Percentiles rank a stretch among this genome's conserved stretches.
phyloP scores from a whole-genome alignment of 2,329 filamentous ascomycete species.

The Neofusicoccum parvum region DNA sequence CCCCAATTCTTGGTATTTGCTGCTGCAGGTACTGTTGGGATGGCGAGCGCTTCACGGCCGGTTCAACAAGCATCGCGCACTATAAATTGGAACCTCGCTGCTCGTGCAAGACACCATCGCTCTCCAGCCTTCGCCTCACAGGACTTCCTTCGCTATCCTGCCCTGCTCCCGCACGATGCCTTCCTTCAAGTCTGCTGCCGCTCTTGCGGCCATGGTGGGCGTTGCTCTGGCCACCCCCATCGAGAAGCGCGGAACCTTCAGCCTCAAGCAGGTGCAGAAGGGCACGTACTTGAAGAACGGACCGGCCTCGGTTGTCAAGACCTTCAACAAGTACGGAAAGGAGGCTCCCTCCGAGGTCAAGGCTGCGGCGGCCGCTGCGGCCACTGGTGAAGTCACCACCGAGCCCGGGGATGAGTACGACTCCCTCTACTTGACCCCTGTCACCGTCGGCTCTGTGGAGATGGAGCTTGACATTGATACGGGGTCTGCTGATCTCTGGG shows the following conservation, averaged over 20 bases:
- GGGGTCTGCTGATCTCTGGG: slow-evolving; percentile 69
- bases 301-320: slow-evolving; percentile 41
- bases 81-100: not conserved
- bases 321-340: slow-evolving; percentile 43
- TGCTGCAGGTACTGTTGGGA: no score
- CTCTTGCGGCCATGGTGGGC: slow-evolving; percentile 33
- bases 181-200: slow-evolving; percentile 34
- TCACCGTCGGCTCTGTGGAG: slow-evolving; percentile 64
- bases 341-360: slow-evolving; percentile 33
- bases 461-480: slow-evolving; percentile 73
- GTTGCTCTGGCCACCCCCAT: slow-evolving; percentile 30
- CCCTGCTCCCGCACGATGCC: slow-evolving; percentile 30
- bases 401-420: slow-evolving; percentile 44
- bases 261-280: slow-evolving; percentile 35
- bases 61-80: no score
- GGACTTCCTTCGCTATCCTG: slow-evolving; percentile 13
- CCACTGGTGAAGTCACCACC: slow-evolving; percentile 42
- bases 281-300: slow-evolving; percentile 40
- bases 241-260: slow-evolving; percentile 35
- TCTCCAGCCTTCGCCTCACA: not conserved
- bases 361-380: slow-evolving; percentile 36
- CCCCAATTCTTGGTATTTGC: no score
- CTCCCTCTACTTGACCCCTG: slow-evolving; percentile 50
- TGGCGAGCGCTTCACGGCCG: no score
- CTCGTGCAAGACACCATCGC: not conserved